These are phyloP conservation scores for Blastocystis sp. DNA, from an alignment of 352 stramenopile genomes.

Conservation along the genomic window DNA sequence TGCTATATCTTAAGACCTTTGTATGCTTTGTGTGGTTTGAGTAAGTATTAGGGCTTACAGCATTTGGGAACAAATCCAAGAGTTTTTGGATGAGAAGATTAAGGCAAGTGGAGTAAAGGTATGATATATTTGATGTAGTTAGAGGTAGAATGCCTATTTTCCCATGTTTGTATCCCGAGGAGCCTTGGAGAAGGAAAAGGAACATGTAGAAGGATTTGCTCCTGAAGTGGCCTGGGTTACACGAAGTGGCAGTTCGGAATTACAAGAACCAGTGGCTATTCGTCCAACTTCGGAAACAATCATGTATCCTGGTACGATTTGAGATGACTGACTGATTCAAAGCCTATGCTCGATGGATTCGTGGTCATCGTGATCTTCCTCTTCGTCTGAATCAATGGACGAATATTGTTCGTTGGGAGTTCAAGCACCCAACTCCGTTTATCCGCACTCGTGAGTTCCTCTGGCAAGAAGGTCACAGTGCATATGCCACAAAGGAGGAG, in stretches of 20 bases:
- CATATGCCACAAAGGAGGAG: conserved; percentile 90
- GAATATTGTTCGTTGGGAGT: conserved; percentile 99
- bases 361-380: conserved; percentile 90
- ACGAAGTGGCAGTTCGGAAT: conserved; percentile 81
- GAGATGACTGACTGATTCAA: conserved; percentile 72
- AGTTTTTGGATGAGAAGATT: conserved; percentile 86
- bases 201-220: conserved; percentile 97
- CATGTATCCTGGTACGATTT: conserved; percentile 85
- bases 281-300: conserved; percentile 97
- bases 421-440: conserved; percentile 94
- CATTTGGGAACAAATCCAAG: conserved; percentile 97
- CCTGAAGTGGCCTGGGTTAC: conserved; percentile 95
- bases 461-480: conserved; percentile 97
- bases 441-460: conserved; percentile 95
- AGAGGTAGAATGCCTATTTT: conserved; percentile 85
- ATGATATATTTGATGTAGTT: neutral
- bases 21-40: conserved; percentile 48
- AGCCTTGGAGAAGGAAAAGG: conserved; percentile 92
- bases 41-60: conserved; percentile 80
- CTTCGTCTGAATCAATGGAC: conserved; percentile 99
- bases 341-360: conserved; percentile 74
- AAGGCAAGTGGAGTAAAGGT: conserved; percentile 71
- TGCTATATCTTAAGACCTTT: conserved; percentile 98
- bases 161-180: conserved; percentile 92
- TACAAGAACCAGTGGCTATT: conserved; percentile 93